Evolutionary conservation across 805 yeast genomes (phyloP), one percentile per base, ranked within the genome.

Genomic region (Jamesozyma jinghongensis): DNA sequence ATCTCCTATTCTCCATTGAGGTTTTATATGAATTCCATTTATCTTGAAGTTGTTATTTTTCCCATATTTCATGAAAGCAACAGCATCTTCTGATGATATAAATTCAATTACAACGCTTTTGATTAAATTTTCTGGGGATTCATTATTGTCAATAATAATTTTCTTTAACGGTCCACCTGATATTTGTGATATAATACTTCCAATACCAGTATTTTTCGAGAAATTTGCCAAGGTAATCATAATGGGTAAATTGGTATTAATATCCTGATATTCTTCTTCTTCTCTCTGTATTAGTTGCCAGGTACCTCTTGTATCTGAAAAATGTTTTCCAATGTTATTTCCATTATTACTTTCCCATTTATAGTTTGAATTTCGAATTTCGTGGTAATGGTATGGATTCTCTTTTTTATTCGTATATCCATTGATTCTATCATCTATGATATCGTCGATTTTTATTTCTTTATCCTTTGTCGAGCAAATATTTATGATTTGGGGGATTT

Each of bases 161-260:
- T 67, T 69, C 46, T 80, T 85, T 37, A 83, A 58, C 0, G 85
- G 83, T 0, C 94, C 94, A 2, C 92, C 88, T 48, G 69, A 65
- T 0, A 81, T 63, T 40, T 75, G 81, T 1, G 75, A 53, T 16
- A 83, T 48, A 8, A 81, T 60, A 30, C 75, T 65, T 18, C 65
- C 65, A 7, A 77, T 47, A 7, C 81, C 77, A 7, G 74, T 67
- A 22, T 56, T 51, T 0, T 51, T 40, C 0, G 75, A 71, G 19
- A 75, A 54, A 16, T 67, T 62, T n/a, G 51, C 54, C 3, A 39
- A 73, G 6, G 26, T 42, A 14, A 64, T 54, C 12, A 75, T 20
- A 7, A 14, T 26, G 19, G 36, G 32, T 32, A 14, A 19, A 3
- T 20, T 17, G 19, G 19, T 19, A n/a, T 27, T 18, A 26, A 13